Conservation (phyloP, 2,329 filamentous ascomycete species). For the Aspergillus eucalypticola region DNA sequence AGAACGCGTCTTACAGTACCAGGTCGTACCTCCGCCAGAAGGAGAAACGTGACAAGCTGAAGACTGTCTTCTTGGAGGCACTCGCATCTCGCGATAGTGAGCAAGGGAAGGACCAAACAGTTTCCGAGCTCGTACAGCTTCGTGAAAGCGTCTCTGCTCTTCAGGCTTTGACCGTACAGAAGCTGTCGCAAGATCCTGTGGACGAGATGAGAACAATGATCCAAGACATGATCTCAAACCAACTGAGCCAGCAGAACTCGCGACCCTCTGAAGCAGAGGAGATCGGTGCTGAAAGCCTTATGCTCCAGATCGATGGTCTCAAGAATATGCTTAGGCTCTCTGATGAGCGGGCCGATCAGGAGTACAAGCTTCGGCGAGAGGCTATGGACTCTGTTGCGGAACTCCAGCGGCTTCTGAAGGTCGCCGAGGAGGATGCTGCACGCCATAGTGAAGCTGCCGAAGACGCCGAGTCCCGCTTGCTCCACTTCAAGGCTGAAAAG, state of each 20-base stretch:
- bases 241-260: conserved; percentile 55
- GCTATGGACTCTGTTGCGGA: conserved; percentile 73
- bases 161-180: conserved; percentile 43
- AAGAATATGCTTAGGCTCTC: conserved; percentile 67
- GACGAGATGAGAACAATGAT: conserved; percentile 64
- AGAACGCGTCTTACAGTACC: conserved; percentile 60
- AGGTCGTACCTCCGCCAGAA: conserved; percentile 68
- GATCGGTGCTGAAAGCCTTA: conserved; percentile 51
- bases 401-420: conserved; percentile 67
- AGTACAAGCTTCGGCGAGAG: conserved; percentile 63
- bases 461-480: conserved; percentile 66
- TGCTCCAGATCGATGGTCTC: conserved; percentile 64
- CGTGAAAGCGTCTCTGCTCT: conserved; percentile 42
- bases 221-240: conserved; percentile 62
- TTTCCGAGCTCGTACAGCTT: conserved; percentile 40
- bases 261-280: conserved; percentile 55
- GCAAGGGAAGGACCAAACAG: conserved; percentile 27
- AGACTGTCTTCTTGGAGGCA: conserved; percentile 65
- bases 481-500: conserved; percentile 67
- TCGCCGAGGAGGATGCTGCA: conserved; percentile 60
- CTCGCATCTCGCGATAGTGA: conserved; percentile 52
- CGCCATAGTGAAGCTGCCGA: conserved; percentile 53
- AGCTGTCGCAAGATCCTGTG: conserved; percentile 36
- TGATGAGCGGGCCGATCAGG: conserved; percentile 64
- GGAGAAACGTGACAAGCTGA: conserved; percentile 81